phyloP scores from a whole-genome alignment of 2,329 filamentous ascomycete genomes.

The Lasiodiplodia theobromae region DNA sequence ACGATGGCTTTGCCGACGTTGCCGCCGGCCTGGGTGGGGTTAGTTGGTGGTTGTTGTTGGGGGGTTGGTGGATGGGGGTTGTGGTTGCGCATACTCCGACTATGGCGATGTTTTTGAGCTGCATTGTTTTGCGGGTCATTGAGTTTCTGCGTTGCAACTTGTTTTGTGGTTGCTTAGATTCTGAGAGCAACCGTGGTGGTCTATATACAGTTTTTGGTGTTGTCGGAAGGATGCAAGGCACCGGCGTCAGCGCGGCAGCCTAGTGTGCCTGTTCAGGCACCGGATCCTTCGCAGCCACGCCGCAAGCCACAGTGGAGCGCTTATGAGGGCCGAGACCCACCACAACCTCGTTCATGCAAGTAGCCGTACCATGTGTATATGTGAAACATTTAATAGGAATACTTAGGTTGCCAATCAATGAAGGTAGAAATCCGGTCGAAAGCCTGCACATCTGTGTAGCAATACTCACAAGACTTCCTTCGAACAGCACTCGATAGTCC shows the following conservation, averaged over 20 bases:
- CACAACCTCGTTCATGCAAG: not conserved
- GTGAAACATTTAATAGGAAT: too few species aligned
- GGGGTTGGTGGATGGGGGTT: constrained; percentile 1
- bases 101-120: constrained; percentile 46
- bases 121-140: constrained; percentile 34
- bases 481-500: too few species aligned
- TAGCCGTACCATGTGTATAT: not conserved
- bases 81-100: constrained; percentile 39
- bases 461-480: too few species aligned
- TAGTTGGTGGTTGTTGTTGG: not conserved
- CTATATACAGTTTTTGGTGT: not conserved
- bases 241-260: constrained; percentile 14
- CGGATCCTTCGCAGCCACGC: not conserved
- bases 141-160: not conserved
- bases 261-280: constrained; percentile 14
- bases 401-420: too few species aligned
- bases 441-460: too few species aligned
- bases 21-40: constrained; percentile 40
- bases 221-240: not conserved
- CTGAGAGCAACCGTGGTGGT: not conserved
- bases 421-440: too few species aligned
- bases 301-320: constrained; percentile 10
- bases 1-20: constrained; percentile 44
- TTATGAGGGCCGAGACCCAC: not conserved
- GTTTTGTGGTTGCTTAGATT: not conserved